These are phyloP conservation scores for Penicillium italicum DNA, from an alignment of 2,329 filamentous ascomycete species.

Conservation along the genomic window DNA sequence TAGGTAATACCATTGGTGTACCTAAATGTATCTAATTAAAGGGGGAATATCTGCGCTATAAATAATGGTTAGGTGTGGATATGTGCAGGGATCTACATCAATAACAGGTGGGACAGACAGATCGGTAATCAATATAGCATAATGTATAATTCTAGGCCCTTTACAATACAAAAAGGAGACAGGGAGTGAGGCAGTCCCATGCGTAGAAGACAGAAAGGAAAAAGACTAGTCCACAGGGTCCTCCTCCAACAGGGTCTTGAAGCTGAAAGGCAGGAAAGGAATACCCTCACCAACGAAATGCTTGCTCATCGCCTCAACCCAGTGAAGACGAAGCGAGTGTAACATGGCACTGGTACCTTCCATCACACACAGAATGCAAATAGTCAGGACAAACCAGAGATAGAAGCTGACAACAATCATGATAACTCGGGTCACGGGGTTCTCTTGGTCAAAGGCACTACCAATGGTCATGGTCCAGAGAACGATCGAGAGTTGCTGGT, in stretches of 20 bases:
- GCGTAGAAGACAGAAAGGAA: not conserved
- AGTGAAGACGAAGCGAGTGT: constrained; percentile 85
- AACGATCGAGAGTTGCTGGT: constrained; percentile 95
- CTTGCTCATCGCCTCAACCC: constrained; percentile 98
- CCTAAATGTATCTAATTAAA: not conserved
- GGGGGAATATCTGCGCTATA: not conserved
- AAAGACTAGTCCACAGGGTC: constrained; percentile 51
- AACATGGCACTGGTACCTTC: constrained; percentile 95
- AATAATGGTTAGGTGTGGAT: not conserved
- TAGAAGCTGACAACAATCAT: constrained; percentile 79
- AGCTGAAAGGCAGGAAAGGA: constrained; percentile 85
- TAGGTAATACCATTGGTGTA: constrained; percentile 1
- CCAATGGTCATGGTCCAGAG: constrained; percentile 95
- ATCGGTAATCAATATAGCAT: not conserved
- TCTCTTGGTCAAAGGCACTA: constrained; percentile 63
- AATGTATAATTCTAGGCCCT: constrained; percentile 10
- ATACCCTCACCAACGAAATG: constrained; percentile 90
- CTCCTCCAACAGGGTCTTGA: constrained; percentile 78
- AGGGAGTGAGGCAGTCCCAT: not conserved
- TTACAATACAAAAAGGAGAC: constrained; percentile 7
- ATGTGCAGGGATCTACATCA: not conserved
- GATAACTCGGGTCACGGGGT: constrained; percentile 67
- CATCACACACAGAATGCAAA: constrained; percentile 84
- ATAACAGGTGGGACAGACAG: not conserved
- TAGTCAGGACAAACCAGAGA: constrained; percentile 83